Percentiles rank a stretch among this genome's conserved stretches.
Conservation (phyloP, 2,329 filamentous ascomycete species). For the Leptosphaerulina australis region DNA sequence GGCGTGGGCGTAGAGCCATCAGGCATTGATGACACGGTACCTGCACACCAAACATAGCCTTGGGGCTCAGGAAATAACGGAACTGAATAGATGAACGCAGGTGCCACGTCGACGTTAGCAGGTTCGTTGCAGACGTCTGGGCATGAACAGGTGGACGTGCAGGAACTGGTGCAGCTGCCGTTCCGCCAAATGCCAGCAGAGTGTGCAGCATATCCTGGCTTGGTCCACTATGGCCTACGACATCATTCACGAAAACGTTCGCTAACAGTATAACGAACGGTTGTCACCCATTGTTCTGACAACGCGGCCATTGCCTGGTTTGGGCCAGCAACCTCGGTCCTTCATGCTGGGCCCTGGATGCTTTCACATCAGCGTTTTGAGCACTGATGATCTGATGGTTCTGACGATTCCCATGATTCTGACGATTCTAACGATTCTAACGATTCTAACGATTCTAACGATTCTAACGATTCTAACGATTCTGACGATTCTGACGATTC, state of each 20-base stretch:
- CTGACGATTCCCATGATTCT: too few relatives aligned
- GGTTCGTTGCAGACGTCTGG: background rate
- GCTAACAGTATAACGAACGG: background rate
- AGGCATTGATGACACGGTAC: background rate
- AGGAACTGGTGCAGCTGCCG: background rate
- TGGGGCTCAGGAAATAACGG: slow-evolving; percentile 1
- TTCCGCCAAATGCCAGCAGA: background rate
- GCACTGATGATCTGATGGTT: too few relatives aligned
- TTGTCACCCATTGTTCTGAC: too few relatives aligned
- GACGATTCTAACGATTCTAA: too few relatives aligned
- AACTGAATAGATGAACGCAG: slow-evolving; percentile 1
- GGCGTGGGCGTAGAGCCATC: background rate
- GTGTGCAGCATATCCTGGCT: slow-evolving; percentile 4
- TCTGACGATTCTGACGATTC: too few relatives aligned
- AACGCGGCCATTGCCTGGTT: too few relatives aligned
- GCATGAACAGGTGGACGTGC: slow-evolving; percentile 1
- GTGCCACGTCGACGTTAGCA: slow-evolving; percentile 9
- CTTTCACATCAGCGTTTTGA: too few relatives aligned
- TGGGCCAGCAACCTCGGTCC: too few relatives aligned
- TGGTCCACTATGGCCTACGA: background rate
- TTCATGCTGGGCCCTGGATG: too few relatives aligned
- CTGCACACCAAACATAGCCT: background rate
- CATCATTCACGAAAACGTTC: background rate
- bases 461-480: too few relatives aligned
- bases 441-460: too few relatives aligned